Evolutionary conservation across 495 filamentous ascomycete genomes (phyloP).

Genomic region (Penicillium nucicola): DNA sequence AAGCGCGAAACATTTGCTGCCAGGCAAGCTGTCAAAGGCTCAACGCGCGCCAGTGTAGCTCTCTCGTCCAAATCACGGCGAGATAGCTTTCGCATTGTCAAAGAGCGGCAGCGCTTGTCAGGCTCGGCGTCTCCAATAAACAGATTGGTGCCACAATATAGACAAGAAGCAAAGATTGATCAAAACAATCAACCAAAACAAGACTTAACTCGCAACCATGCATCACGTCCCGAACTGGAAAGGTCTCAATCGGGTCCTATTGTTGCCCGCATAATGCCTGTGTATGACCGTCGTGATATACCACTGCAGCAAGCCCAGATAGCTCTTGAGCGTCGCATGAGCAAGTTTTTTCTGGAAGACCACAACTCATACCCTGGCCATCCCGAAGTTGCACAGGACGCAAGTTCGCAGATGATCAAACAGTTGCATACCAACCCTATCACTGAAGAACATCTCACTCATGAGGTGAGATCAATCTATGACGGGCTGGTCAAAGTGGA

Average conservation of each 20-base stretch:
- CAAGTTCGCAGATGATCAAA: constrained; percentile 46
- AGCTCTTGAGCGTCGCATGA: constrained; percentile 7
- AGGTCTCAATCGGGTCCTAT: constrained; percentile 8
- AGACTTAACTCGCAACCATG: not conserved
- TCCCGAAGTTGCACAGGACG: constrained; percentile 12
- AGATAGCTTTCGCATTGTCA: constrained; percentile 6
- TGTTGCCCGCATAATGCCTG: not conserved
- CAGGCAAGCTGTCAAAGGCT: constrained; percentile 11
- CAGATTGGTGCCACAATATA: not conserved
- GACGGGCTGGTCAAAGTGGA: constrained; percentile 76
- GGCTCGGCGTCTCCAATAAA: not conserved
- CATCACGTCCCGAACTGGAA: not conserved
- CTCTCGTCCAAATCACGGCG: constrained; percentile 9
- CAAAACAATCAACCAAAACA: not conserved
- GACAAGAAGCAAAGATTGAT: not conserved
- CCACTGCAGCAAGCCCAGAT: not conserved
- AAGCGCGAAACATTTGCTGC: constrained; percentile 27
- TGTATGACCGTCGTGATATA: not conserved
- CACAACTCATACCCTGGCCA: constrained; percentile 7
- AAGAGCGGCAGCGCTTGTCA: constrained; percentile 5
- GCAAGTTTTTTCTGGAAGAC: not conserved
- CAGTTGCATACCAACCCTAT: constrained; percentile 67
- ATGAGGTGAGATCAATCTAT: constrained; percentile 72
- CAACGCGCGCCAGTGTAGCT: constrained; percentile 10
- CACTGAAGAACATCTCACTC: constrained; percentile 68